Conservation (phyloP, 2,329 filamentous ascomycete genomes). For the Fusarium ramigenum region DNA sequence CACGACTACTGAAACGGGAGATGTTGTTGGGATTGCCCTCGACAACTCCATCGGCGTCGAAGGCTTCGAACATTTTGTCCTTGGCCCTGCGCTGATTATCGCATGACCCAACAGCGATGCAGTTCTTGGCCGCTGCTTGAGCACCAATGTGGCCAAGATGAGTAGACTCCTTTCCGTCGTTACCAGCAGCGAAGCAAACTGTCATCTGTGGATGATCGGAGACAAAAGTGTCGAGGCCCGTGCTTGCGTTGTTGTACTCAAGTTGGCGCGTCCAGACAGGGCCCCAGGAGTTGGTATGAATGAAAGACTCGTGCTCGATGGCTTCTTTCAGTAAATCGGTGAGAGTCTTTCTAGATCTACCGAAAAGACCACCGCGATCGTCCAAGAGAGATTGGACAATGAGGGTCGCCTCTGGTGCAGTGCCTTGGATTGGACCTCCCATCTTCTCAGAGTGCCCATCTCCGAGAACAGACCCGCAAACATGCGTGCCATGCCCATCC, state of each 20-base stretch:
- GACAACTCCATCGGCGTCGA: neutral
- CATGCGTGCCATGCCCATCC: neutral
- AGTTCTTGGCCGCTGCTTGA: neutral
- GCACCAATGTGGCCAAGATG: neutral
- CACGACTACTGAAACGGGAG: neutral
- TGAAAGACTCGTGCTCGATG: neutral
- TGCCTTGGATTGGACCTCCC: neutral
- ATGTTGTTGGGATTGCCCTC: neutral
- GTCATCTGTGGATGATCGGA: neutral
- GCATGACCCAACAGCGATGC: neutral
- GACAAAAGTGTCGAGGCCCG: neutral
- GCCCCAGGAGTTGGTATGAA: neutral
- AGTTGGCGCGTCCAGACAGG: neutral
- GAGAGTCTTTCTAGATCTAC: neutral
- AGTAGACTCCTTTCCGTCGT: accelerated
- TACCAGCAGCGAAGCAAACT: neutral
- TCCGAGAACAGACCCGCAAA: neutral
- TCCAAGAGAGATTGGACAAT: neutral
- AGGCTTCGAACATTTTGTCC: accelerated
- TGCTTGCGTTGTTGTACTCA: accelerated
- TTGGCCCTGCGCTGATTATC: neutral
- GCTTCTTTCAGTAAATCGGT: neutral
- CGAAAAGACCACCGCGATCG: neutral
- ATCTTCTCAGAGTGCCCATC: neutral
- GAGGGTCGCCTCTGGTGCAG: neutral